A percentile compares a stretch with the other conserved stretches of the same genome.
Conservation (phyloP, 169 alveolate species). For the Cryptosporidium felis region DNA sequence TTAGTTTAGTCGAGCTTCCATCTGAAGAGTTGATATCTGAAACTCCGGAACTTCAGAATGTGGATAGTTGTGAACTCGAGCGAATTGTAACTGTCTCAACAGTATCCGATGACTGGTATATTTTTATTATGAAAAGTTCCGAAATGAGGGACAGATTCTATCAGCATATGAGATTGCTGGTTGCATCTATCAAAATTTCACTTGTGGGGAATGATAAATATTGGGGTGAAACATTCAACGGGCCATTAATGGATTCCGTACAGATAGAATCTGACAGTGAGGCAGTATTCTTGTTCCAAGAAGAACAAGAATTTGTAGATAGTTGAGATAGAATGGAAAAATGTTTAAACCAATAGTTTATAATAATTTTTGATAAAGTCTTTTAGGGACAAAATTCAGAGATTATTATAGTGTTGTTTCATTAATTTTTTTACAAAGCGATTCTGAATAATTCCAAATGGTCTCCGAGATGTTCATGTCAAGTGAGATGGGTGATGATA, state of each 20-base stretch:
- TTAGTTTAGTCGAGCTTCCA: constrained; percentile 36
- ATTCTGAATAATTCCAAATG: constrained; percentile 25
- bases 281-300: constrained; percentile 35
- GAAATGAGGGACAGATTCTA: constrained; percentile 68
- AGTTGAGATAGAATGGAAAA: neutral
- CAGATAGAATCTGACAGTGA: constrained; percentile 49
- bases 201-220: constrained; percentile 49
- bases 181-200: constrained; percentile 53
- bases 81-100: constrained; percentile 59
- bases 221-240: constrained; percentile 62
- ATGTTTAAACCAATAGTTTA: too few species aligned
- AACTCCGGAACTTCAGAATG: constrained; percentile 55
- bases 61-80: constrained; percentile 49
- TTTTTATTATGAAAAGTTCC: constrained; percentile 43
- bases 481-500: constrained; percentile 64
- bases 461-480: constrained; percentile 20
- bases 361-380: neutral
- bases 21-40: constrained; percentile 33
- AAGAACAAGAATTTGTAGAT: constrained; percentile 9
- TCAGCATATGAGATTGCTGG: constrained; percentile 52
- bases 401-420: neutral
- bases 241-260: constrained; percentile 31
- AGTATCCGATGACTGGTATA: constrained; percentile 67
- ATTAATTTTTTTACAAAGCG: constrained; percentile 23
- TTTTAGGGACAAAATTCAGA: neutral